Percentiles rank a stretch among this genome's conserved stretches.
Evolutionary conservation across 805 yeast genomes (phyloP).

Genomic region (Tetrapisispora phaffii): DNA sequence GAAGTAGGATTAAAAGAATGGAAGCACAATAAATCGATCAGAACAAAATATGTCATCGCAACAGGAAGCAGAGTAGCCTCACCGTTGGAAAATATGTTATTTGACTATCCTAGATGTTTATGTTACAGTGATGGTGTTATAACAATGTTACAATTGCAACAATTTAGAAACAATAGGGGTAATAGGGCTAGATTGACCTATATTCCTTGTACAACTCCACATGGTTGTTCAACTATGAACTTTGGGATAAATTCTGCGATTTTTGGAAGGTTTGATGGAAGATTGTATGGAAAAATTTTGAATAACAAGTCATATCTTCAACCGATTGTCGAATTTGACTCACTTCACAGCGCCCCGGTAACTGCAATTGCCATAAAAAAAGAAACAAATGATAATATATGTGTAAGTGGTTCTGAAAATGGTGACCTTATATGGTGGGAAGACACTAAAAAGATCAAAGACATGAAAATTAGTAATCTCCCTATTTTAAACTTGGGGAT

Average conservation of each 20-base stretch:
- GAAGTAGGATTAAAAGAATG: constrained; percentile 23
- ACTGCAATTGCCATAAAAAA: constrained; percentile 22
- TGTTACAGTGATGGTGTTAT: constrained; percentile 30
- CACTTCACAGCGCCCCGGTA: constrained; percentile 22
- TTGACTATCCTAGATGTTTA: constrained; percentile 29
- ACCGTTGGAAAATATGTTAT: constrained; percentile 24
- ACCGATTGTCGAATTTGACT: constrained; percentile 26
- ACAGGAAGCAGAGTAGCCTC: constrained; percentile 2
- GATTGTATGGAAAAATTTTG: constrained; percentile 27
- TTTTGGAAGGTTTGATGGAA: constrained; percentile 31
- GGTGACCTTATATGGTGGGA: constrained; percentile 31
- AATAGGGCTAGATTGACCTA: constrained; percentile 25
- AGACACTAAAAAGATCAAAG: constrained; percentile 16
- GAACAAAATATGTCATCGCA: constrained; percentile 25
- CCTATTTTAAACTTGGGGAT: constrained; percentile 17
- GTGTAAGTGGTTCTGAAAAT: constrained; percentile 27
- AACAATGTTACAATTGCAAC: constrained; percentile 25
- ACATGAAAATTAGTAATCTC: constrained; percentile 13
- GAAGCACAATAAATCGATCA: constrained; percentile 29
- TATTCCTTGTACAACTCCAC: constrained; percentile 31
- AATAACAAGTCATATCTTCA: constrained; percentile 27
- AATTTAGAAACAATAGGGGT: constrained; percentile 11
- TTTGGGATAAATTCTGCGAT: constrained; percentile 28
- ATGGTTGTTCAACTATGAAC: constrained; percentile 30
- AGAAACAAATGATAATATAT: constrained; percentile 17